phyloP scores from a whole-genome alignment of 2,329 filamentous ascomycete genomes.

The Pseudogymnoascus destructans region DNA sequence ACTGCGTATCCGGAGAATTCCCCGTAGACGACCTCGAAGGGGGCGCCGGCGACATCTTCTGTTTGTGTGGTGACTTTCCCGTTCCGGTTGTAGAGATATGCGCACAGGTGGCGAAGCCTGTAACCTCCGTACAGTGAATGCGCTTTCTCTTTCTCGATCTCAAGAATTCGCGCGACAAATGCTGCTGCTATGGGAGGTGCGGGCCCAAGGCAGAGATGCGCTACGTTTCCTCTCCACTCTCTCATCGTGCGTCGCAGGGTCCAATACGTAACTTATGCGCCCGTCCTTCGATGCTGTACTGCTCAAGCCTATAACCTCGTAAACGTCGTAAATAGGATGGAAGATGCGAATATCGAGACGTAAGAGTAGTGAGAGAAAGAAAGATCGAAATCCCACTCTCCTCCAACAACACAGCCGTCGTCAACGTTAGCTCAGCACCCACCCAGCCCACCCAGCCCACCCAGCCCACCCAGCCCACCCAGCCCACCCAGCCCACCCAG shows the following conservation, averaged over 20 bases:
- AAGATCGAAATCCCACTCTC: not conserved
- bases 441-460: not conserved
- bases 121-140: not conserved
- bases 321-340: too few relatives aligned
- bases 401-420: not conserved
- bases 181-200: not conserved
- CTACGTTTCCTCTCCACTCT: not conserved
- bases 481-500: too few relatives aligned
- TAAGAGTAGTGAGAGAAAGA: not conserved
- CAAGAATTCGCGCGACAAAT: not conserved
- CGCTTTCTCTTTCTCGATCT: not conserved
- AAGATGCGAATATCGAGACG: not conserved
- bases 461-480: too few relatives aligned
- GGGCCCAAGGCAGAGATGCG: not conserved
- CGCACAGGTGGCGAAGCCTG: not conserved
- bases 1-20: constrained; percentile 75
- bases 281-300: not conserved
- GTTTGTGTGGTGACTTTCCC: not conserved
- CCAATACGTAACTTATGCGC: too few relatives aligned
- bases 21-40: constrained; percentile 65
- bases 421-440: not conserved
- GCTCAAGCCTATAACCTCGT: too few relatives aligned
- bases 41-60: constrained; percentile 59
- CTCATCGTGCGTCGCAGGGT: not conserved
- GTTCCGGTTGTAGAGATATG: not conserved